Evolutionary conservation across 805 yeast species (phyloP), one percentile per base, ranked within the genome.

Genomic region (Pichia gijzeniarum): DNA sequence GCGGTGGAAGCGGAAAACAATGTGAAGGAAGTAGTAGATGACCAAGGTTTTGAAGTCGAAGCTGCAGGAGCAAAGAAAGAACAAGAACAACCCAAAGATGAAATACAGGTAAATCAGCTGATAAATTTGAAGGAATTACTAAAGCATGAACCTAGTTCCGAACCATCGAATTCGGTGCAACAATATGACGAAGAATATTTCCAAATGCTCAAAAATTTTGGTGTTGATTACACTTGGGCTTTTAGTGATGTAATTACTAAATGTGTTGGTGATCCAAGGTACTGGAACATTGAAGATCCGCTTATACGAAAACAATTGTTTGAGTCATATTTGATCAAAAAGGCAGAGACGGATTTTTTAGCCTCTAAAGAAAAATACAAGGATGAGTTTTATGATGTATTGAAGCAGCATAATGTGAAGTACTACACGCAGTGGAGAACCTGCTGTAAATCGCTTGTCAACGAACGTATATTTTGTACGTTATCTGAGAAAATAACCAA

Each of bases 151-250:
- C 18, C 4, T 4, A 36, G 32, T 13, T n/a, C 5, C 16, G n/a
- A 21, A 25, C 28, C 28, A 30, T 3, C 16, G 38, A 17, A 16
- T 12, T 14, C n/a, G 13, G 31, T 5, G 22, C 45, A 48, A 34
- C 34, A 45, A n/a, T 14, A 30, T 5, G 51, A 48, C 27, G 43
- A 42, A 22, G 39, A 35, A 36, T 88, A 82, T 57, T 54, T 70
- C 16, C 59, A 66, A 2, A 68, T 88, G 73, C 64, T 89, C 9
- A 60, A 65, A 30, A 77, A 73, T 1, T 62, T 73, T 33, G 64
- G 71, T 7, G 86, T 88, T 3, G 89, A 82, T 59, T 73, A 84
- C 0, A 74, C 83, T 0, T 85, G 91, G 90, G 73, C 93, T 0
- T 87, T 87, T 61, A 77, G 73, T 40, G 69, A 69, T 47, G 82